Evolutionary conservation across 176 grass and related monocot species (phyloP).

Genomic region (barley (Hordeum vulgare)): DNA sequence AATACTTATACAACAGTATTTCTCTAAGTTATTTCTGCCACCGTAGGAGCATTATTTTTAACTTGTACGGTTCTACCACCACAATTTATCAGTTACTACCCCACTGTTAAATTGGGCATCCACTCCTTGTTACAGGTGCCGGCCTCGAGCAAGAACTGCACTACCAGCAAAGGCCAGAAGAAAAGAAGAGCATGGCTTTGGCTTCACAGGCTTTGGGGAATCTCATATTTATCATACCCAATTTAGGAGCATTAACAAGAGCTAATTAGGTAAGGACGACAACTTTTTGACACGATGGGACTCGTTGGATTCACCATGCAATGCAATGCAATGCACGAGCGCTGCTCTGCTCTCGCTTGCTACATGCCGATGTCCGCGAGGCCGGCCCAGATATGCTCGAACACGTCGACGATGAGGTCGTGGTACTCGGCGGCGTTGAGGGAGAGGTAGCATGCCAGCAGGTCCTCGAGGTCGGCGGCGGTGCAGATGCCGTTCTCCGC

Average conservation of each 20-base stretch:
- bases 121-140: background rate
- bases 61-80: too few species aligned
- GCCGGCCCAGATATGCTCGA: conserved; percentile 71
- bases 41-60: too few species aligned
- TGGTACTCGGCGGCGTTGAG: conserved; percentile 88
- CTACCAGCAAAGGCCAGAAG: background rate
- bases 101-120: background rate
- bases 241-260: conserved; percentile 28
- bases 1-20: background rate
- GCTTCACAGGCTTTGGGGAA: conserved; percentile 11
- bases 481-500: conserved; percentile 57
- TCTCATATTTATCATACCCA: conserved; percentile 8
- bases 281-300: conserved; percentile 8
- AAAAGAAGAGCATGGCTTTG: background rate
- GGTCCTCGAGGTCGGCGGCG: conserved; percentile 79
- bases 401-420: conserved; percentile 83
- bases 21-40: background rate
- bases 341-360: background rate
- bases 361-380: conserved; percentile 51
- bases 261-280: conserved; percentile 1
- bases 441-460: conserved; percentile 87
- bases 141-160: background rate
- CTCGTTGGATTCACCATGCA: conserved; percentile 20
- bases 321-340: background rate
- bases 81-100: too few species aligned